phyloP scores from a whole-genome alignment of 2,329 filamentous ascomycete genomes.

The Diaporthe ilicicola region DNA sequence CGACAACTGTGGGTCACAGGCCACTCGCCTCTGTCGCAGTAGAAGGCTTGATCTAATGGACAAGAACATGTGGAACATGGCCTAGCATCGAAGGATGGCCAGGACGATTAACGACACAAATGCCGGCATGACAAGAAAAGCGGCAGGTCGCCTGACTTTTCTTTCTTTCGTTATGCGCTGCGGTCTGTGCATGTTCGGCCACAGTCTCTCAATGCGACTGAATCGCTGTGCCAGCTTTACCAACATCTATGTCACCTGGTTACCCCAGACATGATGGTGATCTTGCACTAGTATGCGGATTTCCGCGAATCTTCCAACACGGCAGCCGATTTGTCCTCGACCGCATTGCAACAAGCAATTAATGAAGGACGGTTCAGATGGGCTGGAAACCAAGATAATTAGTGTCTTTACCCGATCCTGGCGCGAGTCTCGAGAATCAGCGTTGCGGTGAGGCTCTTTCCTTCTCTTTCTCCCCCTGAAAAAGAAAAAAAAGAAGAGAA shows the following conservation, averaged over 20 bases:
- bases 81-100: not conserved
- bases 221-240: not conserved
- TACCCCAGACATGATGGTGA: not conserved
- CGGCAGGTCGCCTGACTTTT: not conserved
- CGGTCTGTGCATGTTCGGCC: constrained; percentile 3
- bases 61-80: not conserved
- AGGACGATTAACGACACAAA: not conserved
- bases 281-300: not conserved
- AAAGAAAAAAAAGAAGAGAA: too few relatives aligned
- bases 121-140: not conserved
- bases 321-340: not conserved
- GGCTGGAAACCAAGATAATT: not conserved
- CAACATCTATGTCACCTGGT: not conserved
- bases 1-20: too few relatives aligned
- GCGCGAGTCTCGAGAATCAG: not conserved
- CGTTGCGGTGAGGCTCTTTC: not conserved
- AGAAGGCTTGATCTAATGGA: not conserved
- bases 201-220: not conserved
- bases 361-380: not conserved
- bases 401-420: not conserved
- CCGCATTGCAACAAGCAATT: not conserved
- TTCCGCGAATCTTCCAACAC: not conserved
- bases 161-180: not conserved
- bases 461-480: too few relatives aligned
- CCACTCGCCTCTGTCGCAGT: not conserved